Evolutionary conservation across 805 yeast genomes (phyloP), one percentile per base, ranked within the genome.

Genomic region (Hemisphaericaspora nanyangensis): DNA sequence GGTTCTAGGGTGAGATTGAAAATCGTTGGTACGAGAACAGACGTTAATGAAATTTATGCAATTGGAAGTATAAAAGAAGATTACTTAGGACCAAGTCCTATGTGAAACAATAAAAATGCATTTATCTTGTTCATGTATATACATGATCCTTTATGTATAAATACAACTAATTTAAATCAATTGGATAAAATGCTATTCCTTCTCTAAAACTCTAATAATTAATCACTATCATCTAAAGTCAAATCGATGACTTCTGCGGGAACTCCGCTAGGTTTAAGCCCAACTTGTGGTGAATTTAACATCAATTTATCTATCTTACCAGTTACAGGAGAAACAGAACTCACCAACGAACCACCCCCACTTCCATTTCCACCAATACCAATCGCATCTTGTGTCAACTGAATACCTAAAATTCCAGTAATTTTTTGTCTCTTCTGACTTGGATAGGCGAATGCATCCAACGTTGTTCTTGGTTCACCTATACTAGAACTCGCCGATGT

Each of bases 1-100:
- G 96, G 97, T 29, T 82, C 95, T 39, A 80, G 91, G 50, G 93
- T 93, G 25, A 78, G 99, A 60, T 80, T 93, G 51, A 93, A 93
- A 70, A 88, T 93, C 33, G 96, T 91, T 38, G 99, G 98, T 65
- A 93, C 96, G 20, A 78, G 97, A 58, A 86, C 97, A 11, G 98
- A 95, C 65, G 99, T 93, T 11, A 93, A 95, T 55, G 91, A 93
- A 54, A 91, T 93, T 60, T 87, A 88, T 60, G 99, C 98, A 34
- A 93, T 93, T 58, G 99, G 99, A 35, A 85, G 95, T 63, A 91
- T 93, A 56, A 93, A 91, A 63, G 99, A 93, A 68, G 99, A 93
- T 69, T 93, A 88, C 61, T 74, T 93, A 64, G 99, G 99, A 39
- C 95, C 95, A 40, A 64, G 70, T 55, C 74, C 74, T 26, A 54